These are phyloP conservation scores for Primulina huaijiensis DNA, from an alignment of 257 asterid species.

Conservation along the genomic window DNA sequence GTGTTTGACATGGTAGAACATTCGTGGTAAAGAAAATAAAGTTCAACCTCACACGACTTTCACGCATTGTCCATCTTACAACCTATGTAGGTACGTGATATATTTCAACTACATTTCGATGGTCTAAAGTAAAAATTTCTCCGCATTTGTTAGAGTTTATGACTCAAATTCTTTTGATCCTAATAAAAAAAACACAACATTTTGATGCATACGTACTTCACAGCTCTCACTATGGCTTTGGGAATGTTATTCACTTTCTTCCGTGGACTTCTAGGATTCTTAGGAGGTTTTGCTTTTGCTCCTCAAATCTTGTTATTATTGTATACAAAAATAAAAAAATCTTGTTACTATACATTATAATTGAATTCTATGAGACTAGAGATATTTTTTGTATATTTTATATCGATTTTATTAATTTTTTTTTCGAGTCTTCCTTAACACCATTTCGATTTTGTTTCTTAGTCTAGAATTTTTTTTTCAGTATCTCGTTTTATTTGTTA, in stretches of 20 bases:
- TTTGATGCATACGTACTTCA: background rate
- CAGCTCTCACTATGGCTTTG: slow-evolving; percentile 40
- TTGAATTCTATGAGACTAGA: slow-evolving; percentile 4
- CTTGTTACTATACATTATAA: too few species aligned
- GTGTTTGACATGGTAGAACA: slow-evolving; percentile 50
- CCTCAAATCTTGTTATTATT: background rate
- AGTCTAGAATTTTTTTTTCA: too few species aligned
- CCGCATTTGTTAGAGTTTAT: too few species aligned
- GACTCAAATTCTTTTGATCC: too few species aligned
- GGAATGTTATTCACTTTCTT: slow-evolving; percentile 54
- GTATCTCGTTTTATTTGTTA: too few species aligned
- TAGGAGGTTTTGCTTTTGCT: slow-evolving; percentile 59
- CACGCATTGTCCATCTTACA: slow-evolving; percentile 35
- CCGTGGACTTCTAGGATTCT: slow-evolving; percentile 44
- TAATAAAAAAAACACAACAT: too few species aligned
- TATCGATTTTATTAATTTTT: too few species aligned
- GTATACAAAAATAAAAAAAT: too few species aligned
- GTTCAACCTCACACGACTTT: slow-evolving; percentile 25
- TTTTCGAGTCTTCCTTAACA: too few species aligned
- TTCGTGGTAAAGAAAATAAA: slow-evolving; percentile 32
- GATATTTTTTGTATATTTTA: too few species aligned
- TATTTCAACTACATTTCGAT: background rate
- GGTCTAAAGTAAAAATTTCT: too few species aligned
- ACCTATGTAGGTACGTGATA: slow-evolving; percentile 39
- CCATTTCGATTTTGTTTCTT: too few species aligned